A percentile compares a stretch with the other conserved stretches of the same genome.
phyloP scores from a whole-genome alignment of 305 asterid species.

The Fraxinus floribunda region DNA sequence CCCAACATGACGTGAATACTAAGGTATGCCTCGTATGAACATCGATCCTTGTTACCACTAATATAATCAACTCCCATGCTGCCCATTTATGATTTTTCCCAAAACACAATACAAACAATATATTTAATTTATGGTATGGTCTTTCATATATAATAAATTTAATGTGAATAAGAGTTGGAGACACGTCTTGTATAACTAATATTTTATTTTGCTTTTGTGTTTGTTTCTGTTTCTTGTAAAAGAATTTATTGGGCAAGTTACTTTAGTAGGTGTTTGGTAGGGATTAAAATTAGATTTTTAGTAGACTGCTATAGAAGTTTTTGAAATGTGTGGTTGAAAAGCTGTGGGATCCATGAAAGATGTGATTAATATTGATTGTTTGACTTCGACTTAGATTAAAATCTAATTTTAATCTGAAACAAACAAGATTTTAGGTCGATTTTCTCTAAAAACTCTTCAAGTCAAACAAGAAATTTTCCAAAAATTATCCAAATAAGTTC shows the following conservation, averaged over 20 bases:
- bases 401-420: no score
- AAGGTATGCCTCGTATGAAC: slow-evolving; percentile 14
- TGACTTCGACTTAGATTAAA: no score
- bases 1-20: slow-evolving; percentile 23
- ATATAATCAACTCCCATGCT: background rate
- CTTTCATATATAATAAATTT: background rate
- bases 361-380: no score
- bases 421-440: no score
- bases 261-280: no score
- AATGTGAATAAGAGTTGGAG: background rate
- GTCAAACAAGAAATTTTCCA: background rate
- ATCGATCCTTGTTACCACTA: slow-evolving; percentile 15
- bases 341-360: no score
- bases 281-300: no score
- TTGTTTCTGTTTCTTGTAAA: no score
- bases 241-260: no score
- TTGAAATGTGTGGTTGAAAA: no score
- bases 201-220: background rate
- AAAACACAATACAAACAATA: background rate
- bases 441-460: background rate
- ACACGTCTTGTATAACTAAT: background rate
- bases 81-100: background rate
- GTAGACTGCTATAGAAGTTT: no score
- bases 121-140: background rate
- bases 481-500: background rate